Base-by-base conservation (phyloP, 1,139 yeast species). In the Geotrichum europaeum region DNA sequence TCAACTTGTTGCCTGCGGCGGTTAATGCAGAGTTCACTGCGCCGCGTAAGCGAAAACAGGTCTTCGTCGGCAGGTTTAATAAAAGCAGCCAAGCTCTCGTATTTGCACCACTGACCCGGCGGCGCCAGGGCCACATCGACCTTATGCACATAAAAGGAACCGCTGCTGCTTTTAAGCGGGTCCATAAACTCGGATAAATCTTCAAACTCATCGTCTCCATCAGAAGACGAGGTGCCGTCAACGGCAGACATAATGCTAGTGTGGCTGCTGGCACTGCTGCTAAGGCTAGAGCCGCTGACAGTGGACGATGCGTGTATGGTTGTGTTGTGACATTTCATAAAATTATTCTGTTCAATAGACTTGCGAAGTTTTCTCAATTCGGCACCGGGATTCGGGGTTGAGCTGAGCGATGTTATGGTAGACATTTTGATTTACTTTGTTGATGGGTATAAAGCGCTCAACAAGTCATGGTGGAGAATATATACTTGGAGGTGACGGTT, bases 371-470 rank as follows among this genome's bases (percentile, higher is more conserved):
- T 53, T 20, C 49, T 45, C 20, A 53, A 50, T 40, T 53, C 55
- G 22, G 24, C 24, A 22, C 55, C 55, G 18, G 55, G 55, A 40
- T 53, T 53, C 18, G 55, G 55, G 43, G 43, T 36, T 36, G 43
- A 36, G 18, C 43, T 36, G 43, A 36, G 18, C 5, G n/a, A 36
- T 15, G 18, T 15, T 15, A 36, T 5, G 12, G 18, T n/a, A 13
- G 43, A 36, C 43, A 36, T 36, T 15, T 15, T 36, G n/a, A 24
- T 24, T 3, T 24, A 24, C 4, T 24, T 12, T 36, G n/a, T 36
- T 36, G 43, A 36, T 2, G 2, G 5, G 43, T 36, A 36, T 12
- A 13, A n/a, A 15, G n/a, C 43, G 43, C 43, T 36, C 43, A 36
- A 36, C 43, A 36, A 36, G 43, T 36, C 43, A 36, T 36, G 13